These are phyloP conservation scores for Rugonectria rugulosa DNA, from an alignment of 2,329 filamentous ascomycete species.

Conservation along the genomic window DNA sequence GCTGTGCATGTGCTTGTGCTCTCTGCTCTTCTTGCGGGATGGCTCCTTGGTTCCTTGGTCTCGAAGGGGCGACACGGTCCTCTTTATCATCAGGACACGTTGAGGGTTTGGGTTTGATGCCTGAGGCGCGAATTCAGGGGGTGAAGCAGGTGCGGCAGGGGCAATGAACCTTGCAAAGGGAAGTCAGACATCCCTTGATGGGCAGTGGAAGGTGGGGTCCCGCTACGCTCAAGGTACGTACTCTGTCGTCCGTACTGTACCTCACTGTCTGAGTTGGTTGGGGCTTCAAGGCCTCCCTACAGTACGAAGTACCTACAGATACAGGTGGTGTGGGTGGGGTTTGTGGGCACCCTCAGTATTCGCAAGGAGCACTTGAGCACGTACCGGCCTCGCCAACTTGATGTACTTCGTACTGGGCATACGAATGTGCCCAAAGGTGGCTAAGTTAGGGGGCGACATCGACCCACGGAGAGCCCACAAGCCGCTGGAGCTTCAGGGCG, in stretches of 20 bases:
- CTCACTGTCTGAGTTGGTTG: background rate
- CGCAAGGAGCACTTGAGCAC: too few species aligned
- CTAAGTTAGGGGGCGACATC: slow-evolving; percentile 18
- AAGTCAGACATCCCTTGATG: slow-evolving; percentile 11
- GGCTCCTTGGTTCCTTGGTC: slow-evolving; percentile 17
- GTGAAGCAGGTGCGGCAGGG: too few species aligned
- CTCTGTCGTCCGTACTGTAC: background rate
- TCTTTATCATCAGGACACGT: slow-evolving; percentile 50
- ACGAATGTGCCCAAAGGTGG: slow-evolving; percentile 9
- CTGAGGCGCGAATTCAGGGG: slow-evolving; percentile 41
- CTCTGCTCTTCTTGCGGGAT: too few species aligned
- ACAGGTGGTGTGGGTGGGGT: too few species aligned
- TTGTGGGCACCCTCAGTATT: too few species aligned
- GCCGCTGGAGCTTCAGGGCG: slow-evolving; percentile 16
- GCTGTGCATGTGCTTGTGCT: too few species aligned
- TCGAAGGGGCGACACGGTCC: slow-evolving; percentile 32
- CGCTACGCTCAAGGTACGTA: slow-evolving; percentile 16
- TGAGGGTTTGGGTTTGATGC: slow-evolving; percentile 34
- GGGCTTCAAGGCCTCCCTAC: too few species aligned
- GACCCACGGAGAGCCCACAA: slow-evolving; percentile 15
- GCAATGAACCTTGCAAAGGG: too few species aligned
- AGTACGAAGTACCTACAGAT: too few species aligned
- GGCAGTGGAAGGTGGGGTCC: slow-evolving; percentile 16
- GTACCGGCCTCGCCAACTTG: too few species aligned
- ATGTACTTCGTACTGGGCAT: too few species aligned